Evolutionary conservation across 2,329 filamentous ascomycete species (phyloP).

Genomic region (Teratosphaeria pseudoeucalypti): DNA sequence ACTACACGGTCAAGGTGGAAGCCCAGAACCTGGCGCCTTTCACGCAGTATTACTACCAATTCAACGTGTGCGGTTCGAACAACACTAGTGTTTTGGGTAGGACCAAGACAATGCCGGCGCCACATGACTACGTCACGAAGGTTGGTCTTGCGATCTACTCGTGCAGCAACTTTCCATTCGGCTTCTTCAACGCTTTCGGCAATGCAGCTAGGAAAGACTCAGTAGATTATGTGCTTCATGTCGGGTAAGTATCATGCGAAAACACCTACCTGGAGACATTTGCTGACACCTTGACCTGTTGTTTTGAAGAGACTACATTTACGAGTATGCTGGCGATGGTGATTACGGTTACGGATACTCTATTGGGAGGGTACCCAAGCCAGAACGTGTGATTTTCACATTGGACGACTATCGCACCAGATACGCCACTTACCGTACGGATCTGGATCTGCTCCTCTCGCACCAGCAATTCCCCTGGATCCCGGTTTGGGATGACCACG

Average conservation of each 20-base stretch:
- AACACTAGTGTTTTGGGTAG: slow-evolving; percentile 53
- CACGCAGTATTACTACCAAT: slow-evolving; percentile 61
- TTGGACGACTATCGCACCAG: slow-evolving; percentile 50
- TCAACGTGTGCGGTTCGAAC: slow-evolving; percentile 54
- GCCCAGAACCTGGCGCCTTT: slow-evolving; percentile 52
- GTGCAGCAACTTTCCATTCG: slow-evolving; percentile 52
- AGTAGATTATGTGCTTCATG: slow-evolving; percentile 38
- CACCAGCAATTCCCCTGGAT: slow-evolving; percentile 53
- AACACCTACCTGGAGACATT: background rate
- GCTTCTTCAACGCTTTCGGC: slow-evolving; percentile 29
- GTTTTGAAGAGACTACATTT: slow-evolving; percentile 46
- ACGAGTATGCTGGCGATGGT: slow-evolving; percentile 43
- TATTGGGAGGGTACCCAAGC: slow-evolving; percentile 44
- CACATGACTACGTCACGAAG: slow-evolving; percentile 45
- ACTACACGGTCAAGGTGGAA: slow-evolving; percentile 67
- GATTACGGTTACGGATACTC: slow-evolving; percentile 38
- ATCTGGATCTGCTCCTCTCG: slow-evolving; percentile 46
- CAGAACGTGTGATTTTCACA: slow-evolving; percentile 42
- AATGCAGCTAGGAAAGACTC: slow-evolving; percentile 33
- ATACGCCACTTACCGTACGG: slow-evolving; percentile 50
- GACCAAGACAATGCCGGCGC: slow-evolving; percentile 58
- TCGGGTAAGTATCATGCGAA: slow-evolving; percentile 16
- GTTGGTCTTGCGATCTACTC: slow-evolving; percentile 60
- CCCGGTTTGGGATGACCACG: slow-evolving; percentile 53
- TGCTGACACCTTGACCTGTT: background rate